phyloP scores from a whole-genome alignment of 139 green algal species.

The Tetraselmis striata region DNA sequence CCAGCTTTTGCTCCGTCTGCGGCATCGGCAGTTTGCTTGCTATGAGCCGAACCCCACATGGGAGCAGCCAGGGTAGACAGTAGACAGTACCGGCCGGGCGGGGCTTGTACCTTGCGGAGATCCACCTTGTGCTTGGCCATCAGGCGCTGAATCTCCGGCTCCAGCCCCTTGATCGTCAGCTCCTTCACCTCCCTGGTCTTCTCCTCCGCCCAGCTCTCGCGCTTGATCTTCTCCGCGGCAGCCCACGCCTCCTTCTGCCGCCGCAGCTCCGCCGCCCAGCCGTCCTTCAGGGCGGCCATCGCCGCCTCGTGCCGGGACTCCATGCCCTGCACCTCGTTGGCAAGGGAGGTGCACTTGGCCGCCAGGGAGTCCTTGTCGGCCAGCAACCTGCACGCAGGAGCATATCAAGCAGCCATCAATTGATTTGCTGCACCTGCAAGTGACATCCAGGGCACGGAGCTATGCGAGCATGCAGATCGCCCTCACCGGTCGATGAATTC shows the following conservation, averaged over 20 bases:
- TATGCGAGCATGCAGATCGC: too few species aligned
- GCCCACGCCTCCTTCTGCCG: conserved; percentile 44
- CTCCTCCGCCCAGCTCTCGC: conserved; percentile 41
- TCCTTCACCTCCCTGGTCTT: conserved; percentile 63
- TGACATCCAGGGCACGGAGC: too few species aligned
- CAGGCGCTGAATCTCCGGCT: conserved; percentile 45
- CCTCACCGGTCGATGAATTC: conserved; percentile 40
- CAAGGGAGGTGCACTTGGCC: conserved; percentile 8
- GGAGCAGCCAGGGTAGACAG: not conserved
- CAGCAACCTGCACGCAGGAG: conserved; percentile 24
- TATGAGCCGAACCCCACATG: not conserved
- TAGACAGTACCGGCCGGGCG: too few species aligned
- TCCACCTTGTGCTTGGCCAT: conserved; percentile 39
- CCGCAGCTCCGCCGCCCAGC: conserved; percentile 40
- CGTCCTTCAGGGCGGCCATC: conserved; percentile 39
- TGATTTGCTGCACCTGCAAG: too few species aligned
- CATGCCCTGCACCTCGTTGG: conserved; percentile 17
- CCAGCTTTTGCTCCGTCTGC: conserved; percentile 3
- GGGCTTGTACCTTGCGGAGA: conserved; percentile 6
- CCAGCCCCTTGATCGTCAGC: conserved; percentile 49
- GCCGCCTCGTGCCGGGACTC: conserved; percentile 25
- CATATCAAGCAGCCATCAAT: too few species aligned
- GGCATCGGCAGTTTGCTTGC: too few species aligned
- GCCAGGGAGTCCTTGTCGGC: conserved; percentile 47
- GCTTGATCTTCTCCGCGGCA: conserved; percentile 31